Conservation (phyloP, 1,139 yeast genomes). For the Sugiyamaella japonica region DNA sequence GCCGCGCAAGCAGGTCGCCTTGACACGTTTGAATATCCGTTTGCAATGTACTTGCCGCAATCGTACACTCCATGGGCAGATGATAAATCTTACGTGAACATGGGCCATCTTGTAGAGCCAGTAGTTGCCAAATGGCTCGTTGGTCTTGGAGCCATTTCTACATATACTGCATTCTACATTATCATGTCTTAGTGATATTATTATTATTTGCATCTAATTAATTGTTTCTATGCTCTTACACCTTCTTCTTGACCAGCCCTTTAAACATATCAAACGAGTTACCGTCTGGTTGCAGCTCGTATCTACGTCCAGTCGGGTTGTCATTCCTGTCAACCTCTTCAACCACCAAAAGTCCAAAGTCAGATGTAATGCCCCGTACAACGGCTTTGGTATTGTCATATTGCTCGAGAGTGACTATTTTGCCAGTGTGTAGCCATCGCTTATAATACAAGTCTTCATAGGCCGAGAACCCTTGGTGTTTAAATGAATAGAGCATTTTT, state of each 20-base stretch:
- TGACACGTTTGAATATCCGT: conserved; percentile 35
- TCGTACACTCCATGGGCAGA: conserved; percentile 39
- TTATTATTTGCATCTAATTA: too few species aligned
- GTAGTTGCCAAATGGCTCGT: conserved; percentile 26
- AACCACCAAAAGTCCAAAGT: conserved; percentile 79
- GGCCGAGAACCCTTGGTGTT: conserved; percentile 62
- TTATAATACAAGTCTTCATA: conserved; percentile 74
- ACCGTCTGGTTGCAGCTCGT: conserved; percentile 92
- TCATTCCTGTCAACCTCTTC: conserved; percentile 55
- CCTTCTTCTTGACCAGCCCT: conserved; percentile 73
- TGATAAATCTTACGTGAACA: conserved; percentile 29
- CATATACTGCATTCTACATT: conserved; percentile 22
- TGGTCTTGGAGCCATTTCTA: conserved; percentile 23
- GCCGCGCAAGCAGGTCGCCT: conserved; percentile 41
- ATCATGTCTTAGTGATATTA: conserved; percentile 9
- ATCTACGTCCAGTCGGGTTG: conserved; percentile 51
- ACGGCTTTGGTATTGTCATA: conserved; percentile 57
- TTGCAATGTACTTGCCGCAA: conserved; percentile 44
- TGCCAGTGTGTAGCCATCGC: conserved; percentile 82
- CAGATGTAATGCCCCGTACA: conserved; percentile 77
- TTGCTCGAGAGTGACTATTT: conserved; percentile 52
- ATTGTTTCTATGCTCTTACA: conserved; percentile 3
- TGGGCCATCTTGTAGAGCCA: conserved; percentile 24
- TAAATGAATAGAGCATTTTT: conserved; percentile 58
- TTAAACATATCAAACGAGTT: conserved; percentile 94